These are phyloP conservation scores for Alternaria infectoria DNA, from an alignment of 2,329 filamentous ascomycete species.

Conservation along the genomic window DNA sequence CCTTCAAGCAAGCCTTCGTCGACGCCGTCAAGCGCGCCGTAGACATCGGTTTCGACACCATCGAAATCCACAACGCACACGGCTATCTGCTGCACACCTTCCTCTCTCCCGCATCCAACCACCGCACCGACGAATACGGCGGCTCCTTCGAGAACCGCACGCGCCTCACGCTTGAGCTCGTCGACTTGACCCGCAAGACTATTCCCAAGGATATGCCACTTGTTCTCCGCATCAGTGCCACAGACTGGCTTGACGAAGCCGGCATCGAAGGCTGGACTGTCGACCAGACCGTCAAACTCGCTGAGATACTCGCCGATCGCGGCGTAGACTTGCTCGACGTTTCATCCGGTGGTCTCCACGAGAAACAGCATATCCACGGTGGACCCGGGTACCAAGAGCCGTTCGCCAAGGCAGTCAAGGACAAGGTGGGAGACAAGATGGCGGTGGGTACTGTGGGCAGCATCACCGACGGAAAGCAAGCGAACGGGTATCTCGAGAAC, in stretches of 20 bases:
- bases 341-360: slow-evolving; percentile 75
- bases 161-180: slow-evolving; percentile 70
- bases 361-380: slow-evolving; percentile 64
- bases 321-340: slow-evolving; percentile 88
- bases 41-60: slow-evolving; percentile 72
- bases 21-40: slow-evolving; percentile 63
- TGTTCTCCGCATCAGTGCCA: slow-evolving; percentile 74
- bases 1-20: slow-evolving; percentile 67
- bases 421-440: slow-evolving; percentile 73
- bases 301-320: slow-evolving; percentile 68
- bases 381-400: slow-evolving; percentile 76
- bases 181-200: slow-evolving; percentile 65
- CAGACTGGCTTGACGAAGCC: slow-evolving; percentile 74
- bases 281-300: slow-evolving; percentile 68
- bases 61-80: slow-evolving; percentile 82
- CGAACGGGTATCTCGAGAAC: slow-evolving; percentile 49
- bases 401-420: slow-evolving; percentile 74
- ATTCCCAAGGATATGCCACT: slow-evolving; percentile 74
- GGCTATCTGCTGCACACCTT: slow-evolving; percentile 78
- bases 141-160: slow-evolving; percentile 75
- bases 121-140: slow-evolving; percentile 71
- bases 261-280: slow-evolving; percentile 69
- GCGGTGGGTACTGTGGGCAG: slow-evolving; percentile 76
- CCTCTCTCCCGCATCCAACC: slow-evolving; percentile 72
- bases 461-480: slow-evolving; percentile 73